Evolutionary conservation across 768 basidiomycete species (phyloP).

Genomic region (Auricularia sp.): DNA sequence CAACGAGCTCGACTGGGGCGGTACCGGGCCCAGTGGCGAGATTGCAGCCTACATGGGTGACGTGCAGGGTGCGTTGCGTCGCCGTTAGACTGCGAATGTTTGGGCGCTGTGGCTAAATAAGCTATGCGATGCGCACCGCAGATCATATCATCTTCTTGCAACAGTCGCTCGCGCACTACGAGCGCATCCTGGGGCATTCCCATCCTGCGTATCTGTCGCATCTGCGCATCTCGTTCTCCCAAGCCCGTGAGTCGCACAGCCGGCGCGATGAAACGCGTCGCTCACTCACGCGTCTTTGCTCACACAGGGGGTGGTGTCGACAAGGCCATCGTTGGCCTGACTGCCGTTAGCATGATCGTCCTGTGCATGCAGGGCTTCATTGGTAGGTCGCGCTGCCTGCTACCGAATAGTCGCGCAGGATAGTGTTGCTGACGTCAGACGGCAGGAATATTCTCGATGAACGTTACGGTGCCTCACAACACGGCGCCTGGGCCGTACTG

Average conservation of each 20-base stretch:
- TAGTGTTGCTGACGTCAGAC: constrained; percentile 2
- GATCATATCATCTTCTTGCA: constrained; percentile 88
- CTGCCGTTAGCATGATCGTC: constrained; percentile 55
- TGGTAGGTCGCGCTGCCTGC: constrained; percentile 28
- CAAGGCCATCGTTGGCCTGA: constrained; percentile 54
- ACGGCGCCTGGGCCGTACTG: constrained; percentile 16
- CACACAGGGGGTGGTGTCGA: constrained; percentile 45
- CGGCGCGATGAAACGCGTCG: not conserved
- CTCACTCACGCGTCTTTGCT: not conserved
- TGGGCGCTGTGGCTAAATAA: not conserved
- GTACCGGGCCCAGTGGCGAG: constrained; percentile 34
- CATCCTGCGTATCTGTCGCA: constrained; percentile 80
- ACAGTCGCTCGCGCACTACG: constrained; percentile 74
- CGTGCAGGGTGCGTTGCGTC: constrained; percentile 57
- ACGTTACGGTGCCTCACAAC: constrained; percentile 55
- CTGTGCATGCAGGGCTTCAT: constrained; percentile 51
- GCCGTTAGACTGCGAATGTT: constrained; percentile 1
- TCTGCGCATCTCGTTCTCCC: constrained; percentile 50
- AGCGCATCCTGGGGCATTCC: constrained; percentile 78
- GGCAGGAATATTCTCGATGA: constrained; percentile 58
- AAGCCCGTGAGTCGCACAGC: constrained; percentile 19
- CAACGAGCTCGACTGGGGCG: constrained; percentile 19
- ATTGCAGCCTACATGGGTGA: constrained; percentile 84
- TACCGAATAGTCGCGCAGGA: not conserved
- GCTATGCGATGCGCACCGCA: constrained; percentile 19